These are phyloP conservation scores for Chlorella sorokiniana DNA, from an alignment of 139 green algal genomes.

Conservation along the genomic window DNA sequence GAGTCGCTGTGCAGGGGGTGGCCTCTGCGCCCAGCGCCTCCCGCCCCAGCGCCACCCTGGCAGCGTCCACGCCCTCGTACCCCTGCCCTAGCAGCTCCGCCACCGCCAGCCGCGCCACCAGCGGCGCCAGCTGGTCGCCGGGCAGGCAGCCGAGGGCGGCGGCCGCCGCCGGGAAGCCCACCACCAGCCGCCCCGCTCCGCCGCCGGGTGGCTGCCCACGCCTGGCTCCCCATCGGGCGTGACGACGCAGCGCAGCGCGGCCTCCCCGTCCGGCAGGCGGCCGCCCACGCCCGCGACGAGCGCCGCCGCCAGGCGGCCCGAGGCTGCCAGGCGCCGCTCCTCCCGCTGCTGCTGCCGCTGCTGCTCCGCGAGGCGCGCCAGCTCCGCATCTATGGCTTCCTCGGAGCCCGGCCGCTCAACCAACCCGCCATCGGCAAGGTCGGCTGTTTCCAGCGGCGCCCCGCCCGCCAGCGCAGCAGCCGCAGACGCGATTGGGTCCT, in stretches of 20 bases:
- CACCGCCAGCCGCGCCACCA: conserved; percentile 4
- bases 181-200: conserved; percentile 3
- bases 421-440: background rate
- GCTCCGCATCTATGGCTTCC: conserved; percentile 3
- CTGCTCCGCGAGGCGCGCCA: background rate
- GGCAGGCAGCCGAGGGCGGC: background rate
- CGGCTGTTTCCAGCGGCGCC: background rate
- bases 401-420: conserved; percentile 13
- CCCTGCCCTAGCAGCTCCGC: background rate
- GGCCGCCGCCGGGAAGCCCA: background rate
- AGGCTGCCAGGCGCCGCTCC: background rate
- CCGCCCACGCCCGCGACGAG: conserved; percentile 7
- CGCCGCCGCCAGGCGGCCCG: background rate
- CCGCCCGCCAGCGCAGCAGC: background rate
- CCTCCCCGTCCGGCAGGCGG: background rate
- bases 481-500: background rate
- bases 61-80: background rate
- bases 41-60: background rate
- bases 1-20: background rate
- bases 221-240: conserved; percentile 12
- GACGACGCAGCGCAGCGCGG: background rate
- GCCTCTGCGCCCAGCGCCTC: conserved; percentile 4
- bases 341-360: background rate
- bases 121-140: conserved; percentile 22
- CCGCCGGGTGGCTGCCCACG: conserved; percentile 8